Evolutionary conservation across 2,329 filamentous ascomycete species (phyloP), one percentile per base, ranked within the genome.

Genomic region (Pyricularia sp.): DNA sequence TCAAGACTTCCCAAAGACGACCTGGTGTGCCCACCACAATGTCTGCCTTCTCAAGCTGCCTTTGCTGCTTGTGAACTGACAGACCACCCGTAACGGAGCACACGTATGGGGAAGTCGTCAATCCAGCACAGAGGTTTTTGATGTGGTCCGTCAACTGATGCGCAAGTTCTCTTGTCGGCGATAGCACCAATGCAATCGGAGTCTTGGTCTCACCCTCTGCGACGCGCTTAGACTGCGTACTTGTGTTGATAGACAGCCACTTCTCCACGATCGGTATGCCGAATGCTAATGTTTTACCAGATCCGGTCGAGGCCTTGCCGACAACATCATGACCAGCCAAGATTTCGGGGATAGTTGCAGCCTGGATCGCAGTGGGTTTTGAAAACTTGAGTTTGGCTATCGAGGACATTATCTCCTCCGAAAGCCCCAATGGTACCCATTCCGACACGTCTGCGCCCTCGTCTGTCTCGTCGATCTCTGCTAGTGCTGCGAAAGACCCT

Each of bases 261-360:
- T 86, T 85, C 78, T 99, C 94, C 11, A 98, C 83, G 69, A 99
- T 95, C 0, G 95, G 95, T 71, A 99, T 93, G 1, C 91, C 93
- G 78, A 97, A 99, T 0, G 95, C 94, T 64, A 99, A 82, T 0
- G 95, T 99, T 80, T 99, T 99, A 73, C 95, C 95, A 17, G 95
- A 98, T 72, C 95, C 95, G 0, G 95, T 99, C 12, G 94, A 91
- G 1, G 95, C 95, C 80, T 99, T 99, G 61, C 95, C 95, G 72
- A 99, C 91, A 20, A 98, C 90, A 78, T 99, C 94, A 76, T 92
- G 91, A 0, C 94, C 94, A 6, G 88, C 86, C 25, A 94, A 77
- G 64, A 97, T 92, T 68, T 92, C 86, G 0, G 95, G 94, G 73
- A 99, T 97, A 0, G 92, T 84, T 42, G 88, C 84, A 25, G 84